phyloP scores from a whole-genome alignment of 2,329 filamentous ascomycete genomes.

The Magnaporthiopsis poae region DNA sequence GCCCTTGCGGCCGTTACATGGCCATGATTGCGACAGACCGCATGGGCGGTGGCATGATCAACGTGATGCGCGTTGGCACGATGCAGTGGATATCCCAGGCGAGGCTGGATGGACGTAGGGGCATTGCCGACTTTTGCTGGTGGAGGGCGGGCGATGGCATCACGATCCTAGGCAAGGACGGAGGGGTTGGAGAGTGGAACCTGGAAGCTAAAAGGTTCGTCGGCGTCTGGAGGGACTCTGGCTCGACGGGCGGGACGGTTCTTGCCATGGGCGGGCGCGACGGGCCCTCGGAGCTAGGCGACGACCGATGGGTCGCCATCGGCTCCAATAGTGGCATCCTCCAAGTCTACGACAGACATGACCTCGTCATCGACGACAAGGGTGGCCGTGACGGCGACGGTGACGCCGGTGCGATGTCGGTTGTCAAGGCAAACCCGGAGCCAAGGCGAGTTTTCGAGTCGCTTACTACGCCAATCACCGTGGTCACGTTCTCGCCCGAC shows the following conservation, averaged over 20 bases:
- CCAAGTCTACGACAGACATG: constrained; percentile 80
- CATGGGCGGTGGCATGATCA: constrained; percentile 82
- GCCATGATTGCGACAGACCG: constrained; percentile 68
- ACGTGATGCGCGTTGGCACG: constrained; percentile 68
- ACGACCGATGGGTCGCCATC: constrained; percentile 79
- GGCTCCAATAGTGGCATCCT: constrained; percentile 80
- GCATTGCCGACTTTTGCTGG: constrained; percentile 86
- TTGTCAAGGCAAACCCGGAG: constrained; percentile 57
- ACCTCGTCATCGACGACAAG: constrained; percentile 45
- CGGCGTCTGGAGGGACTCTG: constrained; percentile 81
- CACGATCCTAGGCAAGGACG: constrained; percentile 72
- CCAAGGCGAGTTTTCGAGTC: constrained; percentile 72
- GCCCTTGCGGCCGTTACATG: constrained; percentile 78
- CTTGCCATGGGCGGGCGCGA: constrained; percentile 62
- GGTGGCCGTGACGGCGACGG: constrained; percentile 21
- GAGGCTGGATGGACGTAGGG: constrained; percentile 69
- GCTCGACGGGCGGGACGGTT: constrained; percentile 74
- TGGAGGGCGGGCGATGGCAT: constrained; percentile 77
- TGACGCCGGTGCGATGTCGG: constrained; percentile 21
- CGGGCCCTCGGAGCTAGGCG: constrained; percentile 55
- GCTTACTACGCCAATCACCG: constrained; percentile 73
- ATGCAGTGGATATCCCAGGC: constrained; percentile 82
- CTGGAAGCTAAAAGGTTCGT: constrained; percentile 59
- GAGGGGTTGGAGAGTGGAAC: constrained; percentile 84
- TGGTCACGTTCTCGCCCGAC: constrained; percentile 73